phyloP scores from a whole-genome alignment of 305 asterid genomes.

The Solanum aculeatissimum region DNA sequence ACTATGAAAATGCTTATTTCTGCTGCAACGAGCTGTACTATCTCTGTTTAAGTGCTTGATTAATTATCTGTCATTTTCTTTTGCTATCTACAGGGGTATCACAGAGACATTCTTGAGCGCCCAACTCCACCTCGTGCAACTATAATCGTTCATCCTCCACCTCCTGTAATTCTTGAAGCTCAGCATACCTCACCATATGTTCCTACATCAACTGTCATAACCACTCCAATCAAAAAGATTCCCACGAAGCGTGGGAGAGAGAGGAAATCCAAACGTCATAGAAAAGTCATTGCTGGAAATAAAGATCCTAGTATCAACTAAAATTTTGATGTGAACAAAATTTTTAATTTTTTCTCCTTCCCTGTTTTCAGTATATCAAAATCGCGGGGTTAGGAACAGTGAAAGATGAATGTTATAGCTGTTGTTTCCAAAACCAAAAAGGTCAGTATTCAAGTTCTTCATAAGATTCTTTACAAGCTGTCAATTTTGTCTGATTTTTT shows the following conservation, averaged over 20 bases:
- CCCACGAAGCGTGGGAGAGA: constrained; percentile 45
- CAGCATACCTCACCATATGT: background rate
- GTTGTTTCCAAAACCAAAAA: background rate
- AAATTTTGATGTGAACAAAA: background rate
- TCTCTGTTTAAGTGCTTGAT: background rate
- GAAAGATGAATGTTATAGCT: background rate
- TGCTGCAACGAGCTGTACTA: background rate
- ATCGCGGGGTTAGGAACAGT: constrained; percentile 2
- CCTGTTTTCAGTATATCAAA: background rate
- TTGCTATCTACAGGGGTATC: constrained; percentile 56
- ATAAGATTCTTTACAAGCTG: background rate
- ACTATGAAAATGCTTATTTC: background rate
- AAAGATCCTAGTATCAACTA: constrained; percentile 13
- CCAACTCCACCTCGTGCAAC: constrained; percentile 38
- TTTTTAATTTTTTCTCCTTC: background rate
- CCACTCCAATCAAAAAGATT: constrained; percentile 12
- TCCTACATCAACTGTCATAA: constrained; percentile 8
- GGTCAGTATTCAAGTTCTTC: background rate
- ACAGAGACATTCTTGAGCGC: constrained; percentile 56
- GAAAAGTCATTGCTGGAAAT: constrained; percentile 45
- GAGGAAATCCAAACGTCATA: constrained; percentile 54
- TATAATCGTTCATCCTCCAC: constrained; percentile 27
- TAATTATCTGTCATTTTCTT: background rate
- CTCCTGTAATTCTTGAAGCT: constrained; percentile 13
- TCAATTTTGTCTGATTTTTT: background rate